phyloP scores from a whole-genome alignment of 352 stramenopile genomes.

The Thalassiosira livingstoniorum region DNA sequence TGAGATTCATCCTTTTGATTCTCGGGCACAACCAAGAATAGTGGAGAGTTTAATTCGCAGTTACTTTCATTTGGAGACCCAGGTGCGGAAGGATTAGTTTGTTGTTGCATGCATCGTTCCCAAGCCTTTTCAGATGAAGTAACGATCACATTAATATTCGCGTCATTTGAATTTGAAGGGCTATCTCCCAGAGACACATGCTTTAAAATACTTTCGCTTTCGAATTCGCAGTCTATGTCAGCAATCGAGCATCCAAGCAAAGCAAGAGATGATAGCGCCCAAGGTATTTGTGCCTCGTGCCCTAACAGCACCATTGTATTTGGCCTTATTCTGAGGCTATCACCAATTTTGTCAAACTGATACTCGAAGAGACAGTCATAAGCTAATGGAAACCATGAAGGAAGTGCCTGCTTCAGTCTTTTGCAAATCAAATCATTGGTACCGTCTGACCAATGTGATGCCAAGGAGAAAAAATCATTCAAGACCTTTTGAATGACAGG shows the following conservation, averaged over 20 bases:
- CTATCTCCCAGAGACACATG: neutral
- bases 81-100: no score
- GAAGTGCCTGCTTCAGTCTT: neutral
- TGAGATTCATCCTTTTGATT: slow-evolving; percentile 38
- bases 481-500: slow-evolving; percentile 43
- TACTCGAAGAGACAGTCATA: slow-evolving; percentile 48
- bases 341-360: slow-evolving; percentile 19
- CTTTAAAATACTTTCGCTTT: neutral
- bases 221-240: slow-evolving; percentile 40
- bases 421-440: no score
- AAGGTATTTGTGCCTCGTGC: slow-evolving; percentile 47
- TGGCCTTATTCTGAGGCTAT: neutral
- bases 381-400: slow-evolving; percentile 40
- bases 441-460: no score
- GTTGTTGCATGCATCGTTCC: slow-evolving; percentile 8
- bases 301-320: slow-evolving; percentile 48
- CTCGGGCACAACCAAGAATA: slow-evolving; percentile 52
- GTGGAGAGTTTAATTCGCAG: no score
- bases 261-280: slow-evolving; percentile 26
- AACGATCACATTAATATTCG: slow-evolving; percentile 33
- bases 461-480: slow-evolving; percentile 7
- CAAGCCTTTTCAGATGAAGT: slow-evolving; percentile 35
- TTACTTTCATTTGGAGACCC: no score
- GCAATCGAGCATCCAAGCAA: slow-evolving; percentile 35
- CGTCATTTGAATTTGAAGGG: neutral